A percentile compares a stretch with the other conserved stretches of the same genome.
phyloP scores from a whole-genome alignment of 2,329 filamentous ascomycete species.

The Akanthomyces lecanii region DNA sequence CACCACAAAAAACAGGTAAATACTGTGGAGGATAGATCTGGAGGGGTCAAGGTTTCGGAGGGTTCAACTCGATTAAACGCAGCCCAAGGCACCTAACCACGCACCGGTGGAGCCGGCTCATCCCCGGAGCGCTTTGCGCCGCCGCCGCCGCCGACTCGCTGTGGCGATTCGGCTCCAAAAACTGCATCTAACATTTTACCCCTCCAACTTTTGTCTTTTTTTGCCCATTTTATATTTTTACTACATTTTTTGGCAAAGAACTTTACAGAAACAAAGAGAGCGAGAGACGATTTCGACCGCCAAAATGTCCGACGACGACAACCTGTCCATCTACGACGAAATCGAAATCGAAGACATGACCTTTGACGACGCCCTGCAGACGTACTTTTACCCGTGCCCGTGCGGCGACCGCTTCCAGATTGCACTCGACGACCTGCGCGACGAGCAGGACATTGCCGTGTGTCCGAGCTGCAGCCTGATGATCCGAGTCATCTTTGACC shows the following conservation, averaged over 20 bases:
- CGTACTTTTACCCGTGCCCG: conserved; percentile 95
- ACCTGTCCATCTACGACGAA: conserved; percentile 83
- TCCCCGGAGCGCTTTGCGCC: conserved; percentile 3
- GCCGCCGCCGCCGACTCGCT: too few species aligned
- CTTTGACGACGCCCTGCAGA: conserved; percentile 73
- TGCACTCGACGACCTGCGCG: conserved; percentile 73
- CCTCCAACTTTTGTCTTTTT: neutral
- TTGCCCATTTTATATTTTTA: neutral
- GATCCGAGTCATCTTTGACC: conserved; percentile 91
- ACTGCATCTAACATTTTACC: neutral
- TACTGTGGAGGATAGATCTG: neutral
- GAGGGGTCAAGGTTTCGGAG: neutral
- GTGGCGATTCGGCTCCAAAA: conserved; percentile 5
- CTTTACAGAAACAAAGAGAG: neutral
- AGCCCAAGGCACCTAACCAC: neutral
- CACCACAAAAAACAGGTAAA: neutral
- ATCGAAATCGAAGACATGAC: conserved; percentile 99
- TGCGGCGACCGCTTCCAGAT: conserved; percentile 98
- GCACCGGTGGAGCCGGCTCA: conserved; percentile 11
- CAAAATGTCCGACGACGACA: conserved; percentile 58
- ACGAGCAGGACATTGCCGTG: conserved; percentile 91
- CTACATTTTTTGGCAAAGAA: neutral
- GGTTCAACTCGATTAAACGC: neutral
- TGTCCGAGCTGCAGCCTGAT: conserved; percentile 96
- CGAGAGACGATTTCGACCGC: neutral